These are phyloP conservation scores for Parafenestella ontariensis DNA, from an alignment of 2,329 filamentous ascomycete genomes.

Conservation along the genomic window DNA sequence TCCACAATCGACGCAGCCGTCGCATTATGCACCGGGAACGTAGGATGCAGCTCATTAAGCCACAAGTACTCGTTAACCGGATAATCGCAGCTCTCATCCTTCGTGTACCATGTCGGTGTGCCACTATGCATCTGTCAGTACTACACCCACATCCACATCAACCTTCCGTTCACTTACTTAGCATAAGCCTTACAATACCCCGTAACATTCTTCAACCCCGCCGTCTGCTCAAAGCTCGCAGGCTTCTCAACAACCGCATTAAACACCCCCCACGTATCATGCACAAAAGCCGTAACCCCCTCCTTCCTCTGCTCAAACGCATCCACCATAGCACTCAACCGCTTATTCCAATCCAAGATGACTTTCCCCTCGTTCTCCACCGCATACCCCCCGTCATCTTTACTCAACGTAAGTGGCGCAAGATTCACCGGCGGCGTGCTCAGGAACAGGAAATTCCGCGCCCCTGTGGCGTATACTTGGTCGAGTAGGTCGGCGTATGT, in stretches of 20 bases:
- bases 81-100: conserved; percentile 57
- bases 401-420: conserved; percentile 55
- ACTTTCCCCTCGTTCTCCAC: conserved; percentile 50
- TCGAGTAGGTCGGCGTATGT: conserved; percentile 49
- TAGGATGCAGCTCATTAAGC: conserved; percentile 70
- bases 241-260: conserved; percentile 62
- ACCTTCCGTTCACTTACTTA: conserved; percentile 46
- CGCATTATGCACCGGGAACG: conserved; percentile 67
- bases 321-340: conserved; percentile 52
- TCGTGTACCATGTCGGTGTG: conserved; percentile 48
- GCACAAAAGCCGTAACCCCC: conserved; percentile 58
- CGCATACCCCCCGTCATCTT: conserved; percentile 45
- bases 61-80: conserved; percentile 70
- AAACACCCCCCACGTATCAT: conserved; percentile 63
- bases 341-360: conserved; percentile 61
- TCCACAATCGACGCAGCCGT: conserved; percentile 56
- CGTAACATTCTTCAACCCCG: conserved; percentile 62
- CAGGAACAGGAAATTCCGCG: conserved; percentile 59
- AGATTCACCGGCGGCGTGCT: conserved; percentile 59
- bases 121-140: conserved; percentile 36
- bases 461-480: conserved; percentile 54
- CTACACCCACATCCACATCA: neutral
- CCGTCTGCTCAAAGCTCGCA: conserved; percentile 57
- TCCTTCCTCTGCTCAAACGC: conserved; percentile 46
- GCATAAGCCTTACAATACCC: conserved; percentile 62